Percentiles rank a stretch among this genome's conserved stretches.
These are phyloP conservation scores for Ceratobasidium sp. DNA, from an alignment of 1,284 basidiomycete species.

Conservation along the genomic window DNA sequence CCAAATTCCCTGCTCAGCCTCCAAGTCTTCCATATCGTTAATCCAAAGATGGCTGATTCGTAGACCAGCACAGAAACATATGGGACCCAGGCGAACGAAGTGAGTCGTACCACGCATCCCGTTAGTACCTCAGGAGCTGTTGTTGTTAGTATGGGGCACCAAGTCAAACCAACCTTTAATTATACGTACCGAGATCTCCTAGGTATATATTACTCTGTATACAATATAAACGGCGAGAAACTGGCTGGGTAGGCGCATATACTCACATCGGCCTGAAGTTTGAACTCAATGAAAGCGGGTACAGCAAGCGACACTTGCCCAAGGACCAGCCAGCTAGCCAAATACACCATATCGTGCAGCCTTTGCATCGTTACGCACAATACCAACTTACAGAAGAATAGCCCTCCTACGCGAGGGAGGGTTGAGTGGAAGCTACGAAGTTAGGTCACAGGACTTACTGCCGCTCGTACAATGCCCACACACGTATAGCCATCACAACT, in stretches of 20 bases:
- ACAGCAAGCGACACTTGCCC: neutral
- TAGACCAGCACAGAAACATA: constrained; percentile 6
- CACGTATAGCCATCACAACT: constrained; percentile 6
- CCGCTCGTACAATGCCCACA: constrained; percentile 2
- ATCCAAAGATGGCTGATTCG: constrained; percentile 11
- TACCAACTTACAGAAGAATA: neutral
- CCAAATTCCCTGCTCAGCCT: constrained; percentile 2
- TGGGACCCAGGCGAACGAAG: constrained; percentile 17
- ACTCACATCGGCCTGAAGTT: constrained; percentile 26
- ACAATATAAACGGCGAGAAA: neutral
- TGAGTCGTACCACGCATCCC: constrained; percentile 8
- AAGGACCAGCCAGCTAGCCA: neutral
- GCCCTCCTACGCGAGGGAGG: neutral
- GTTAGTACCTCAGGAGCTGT: constrained; percentile 15
- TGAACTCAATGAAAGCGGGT: neutral
- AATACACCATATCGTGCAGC: neutral
- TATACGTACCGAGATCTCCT: neutral
- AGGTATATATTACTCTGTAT: constrained; percentile 9
- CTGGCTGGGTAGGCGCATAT: neutral
- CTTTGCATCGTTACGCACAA: neutral
- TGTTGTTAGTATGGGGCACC: neutral
- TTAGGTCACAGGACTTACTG: neutral
- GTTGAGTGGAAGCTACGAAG: neutral
- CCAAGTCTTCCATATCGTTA: constrained; percentile 11
- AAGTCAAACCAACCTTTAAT: neutral